Base-by-base conservation (phyloP, 306 rosid genomes). In the Quercus berberidifolia region DNA sequence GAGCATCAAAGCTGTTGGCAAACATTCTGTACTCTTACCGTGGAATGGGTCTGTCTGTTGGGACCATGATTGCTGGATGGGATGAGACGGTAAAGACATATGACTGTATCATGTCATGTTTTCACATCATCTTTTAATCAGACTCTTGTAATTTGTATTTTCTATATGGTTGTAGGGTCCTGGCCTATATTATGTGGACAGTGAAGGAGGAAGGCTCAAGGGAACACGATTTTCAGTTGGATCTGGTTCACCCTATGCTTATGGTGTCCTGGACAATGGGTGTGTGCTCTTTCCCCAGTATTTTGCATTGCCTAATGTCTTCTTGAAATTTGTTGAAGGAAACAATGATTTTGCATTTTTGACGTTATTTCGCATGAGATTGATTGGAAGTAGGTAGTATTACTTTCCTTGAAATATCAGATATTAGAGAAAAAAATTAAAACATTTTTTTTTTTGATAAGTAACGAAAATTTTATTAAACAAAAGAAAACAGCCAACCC, bases 51-150 rank as follows among this genome's bases (percentile, higher is more conserved):
- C 87, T 95, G 55, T 95, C 99, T 74, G 98, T 95, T 59, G 99
- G 99, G 71, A 95, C 98, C 85, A 95, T 95, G 99, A 95, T 95
- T 25, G 99, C 99, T 59, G 99, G 99, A 81, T 95, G 99, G 99
- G 99, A 95, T 77, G 99, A 95, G 75, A 95, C 99, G 86, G 99
- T 95, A 95, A 84, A 54, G 62, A 38, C 20, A 75, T 59, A 6
- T 6, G 20, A 62, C 63, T 58, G 54, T 19, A 38, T 10, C 7
- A 3, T 10, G 19, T 8, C 20, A 20, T 75, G 51, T 58, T 49
- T 4, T 25, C 14, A 52, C 58, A 5, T 12, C 13, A 13, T 19
- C n/a, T 73, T 73, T 14, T 63, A 17, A 5, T 83, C 43, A 19
- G 69, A 74, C 62, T 23, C 43, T 69, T 17, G n/a, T 23, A 31